A percentile compares a stretch with the other conserved stretches of the same genome.
Evolutionary conservation across 78 protist genomes (phyloP).

Genomic region (slime mould (Dictyostelium discoideum)): DNA sequence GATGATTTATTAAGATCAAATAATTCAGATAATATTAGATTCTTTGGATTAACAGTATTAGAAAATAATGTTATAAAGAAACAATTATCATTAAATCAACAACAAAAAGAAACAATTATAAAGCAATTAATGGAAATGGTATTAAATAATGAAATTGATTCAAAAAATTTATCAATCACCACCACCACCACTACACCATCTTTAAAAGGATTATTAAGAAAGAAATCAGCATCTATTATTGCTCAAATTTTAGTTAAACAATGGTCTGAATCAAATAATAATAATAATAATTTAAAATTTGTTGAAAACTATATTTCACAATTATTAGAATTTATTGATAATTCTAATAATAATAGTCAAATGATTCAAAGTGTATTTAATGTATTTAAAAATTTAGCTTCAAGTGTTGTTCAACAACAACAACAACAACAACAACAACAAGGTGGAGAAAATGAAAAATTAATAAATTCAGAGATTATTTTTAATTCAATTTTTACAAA

Average conservation of each 20-base stretch:
- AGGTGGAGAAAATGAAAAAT: not conserved
- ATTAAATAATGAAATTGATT: not conserved
- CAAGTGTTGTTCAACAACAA: not conserved
- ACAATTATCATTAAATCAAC: not conserved
- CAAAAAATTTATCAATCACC: not conserved
- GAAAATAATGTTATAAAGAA: slow-evolving; percentile 43
- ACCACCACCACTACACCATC: not conserved
- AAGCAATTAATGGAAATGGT: not conserved
- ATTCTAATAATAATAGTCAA: not conserved
- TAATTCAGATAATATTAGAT: slow-evolving; percentile 5
- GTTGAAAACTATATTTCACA: not conserved
- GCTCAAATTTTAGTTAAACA: not conserved
- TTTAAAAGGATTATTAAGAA: not conserved
- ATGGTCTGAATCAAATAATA: not conserved
- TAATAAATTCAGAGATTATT: not conserved
- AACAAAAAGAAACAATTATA: slow-evolving; percentile 1
- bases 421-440: not conserved
- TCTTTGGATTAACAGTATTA: slow-evolving; percentile 41
- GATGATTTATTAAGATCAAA: not conserved
- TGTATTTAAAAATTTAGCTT: slow-evolving; percentile 4
- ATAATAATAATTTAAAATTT: not conserved
- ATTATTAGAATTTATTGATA: not conserved
- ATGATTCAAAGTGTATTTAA: not conserved
- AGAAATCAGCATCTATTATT: not conserved
- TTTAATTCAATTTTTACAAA: not conserved